Percentiles rank a stretch among this genome's conserved stretches.
These are phyloP conservation scores for Monosporascus sp. DNA, from an alignment of 2,329 filamentous ascomycete species.

Conservation along the genomic window DNA sequence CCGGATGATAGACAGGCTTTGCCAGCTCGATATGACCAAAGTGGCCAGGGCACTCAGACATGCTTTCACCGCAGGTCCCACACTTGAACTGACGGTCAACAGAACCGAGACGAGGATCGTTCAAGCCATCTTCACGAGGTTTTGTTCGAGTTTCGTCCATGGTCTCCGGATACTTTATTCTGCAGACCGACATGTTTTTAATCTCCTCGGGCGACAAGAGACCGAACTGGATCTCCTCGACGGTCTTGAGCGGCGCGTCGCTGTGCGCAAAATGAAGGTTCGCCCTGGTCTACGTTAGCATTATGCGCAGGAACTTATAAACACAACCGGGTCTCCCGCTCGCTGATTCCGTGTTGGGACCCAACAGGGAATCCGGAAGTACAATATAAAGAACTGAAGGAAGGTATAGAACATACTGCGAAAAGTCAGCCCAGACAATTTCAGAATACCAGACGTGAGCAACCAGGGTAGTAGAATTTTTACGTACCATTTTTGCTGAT, in stretches of 20 bases:
- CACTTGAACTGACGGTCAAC: conserved; percentile 96
- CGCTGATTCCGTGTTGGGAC: neutral
- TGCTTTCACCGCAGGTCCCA: conserved; percentile 92
- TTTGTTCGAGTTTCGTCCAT: conserved; percentile 95
- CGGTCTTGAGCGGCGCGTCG: conserved; percentile 92
- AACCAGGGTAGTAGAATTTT: neutral
- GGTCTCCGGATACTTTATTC: conserved; percentile 97
- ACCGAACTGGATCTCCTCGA: conserved; percentile 99
- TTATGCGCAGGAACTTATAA: neutral
- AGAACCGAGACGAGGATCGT: conserved; percentile 92
- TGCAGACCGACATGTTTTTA: conserved; percentile 95
- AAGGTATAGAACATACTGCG: neutral
- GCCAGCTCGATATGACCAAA: conserved; percentile 98
- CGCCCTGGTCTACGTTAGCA: conserved; percentile 42
- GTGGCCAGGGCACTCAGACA: conserved; percentile 93
- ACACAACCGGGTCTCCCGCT: neutral
- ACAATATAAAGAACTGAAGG: neutral
- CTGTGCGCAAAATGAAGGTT: conserved; percentile 88
- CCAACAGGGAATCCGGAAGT: neutral
- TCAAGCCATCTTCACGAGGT: conserved; percentile 86
- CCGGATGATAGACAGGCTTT: conserved; percentile 88
- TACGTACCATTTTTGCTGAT: neutral
- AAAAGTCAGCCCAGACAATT: neutral
- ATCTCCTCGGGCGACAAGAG: conserved; percentile 97
- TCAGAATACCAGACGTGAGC: neutral